Evolutionary conservation across 1,284 basidiomycete genomes (phyloP).

Genomic region (Moesziomyces parantarcticus): DNA sequence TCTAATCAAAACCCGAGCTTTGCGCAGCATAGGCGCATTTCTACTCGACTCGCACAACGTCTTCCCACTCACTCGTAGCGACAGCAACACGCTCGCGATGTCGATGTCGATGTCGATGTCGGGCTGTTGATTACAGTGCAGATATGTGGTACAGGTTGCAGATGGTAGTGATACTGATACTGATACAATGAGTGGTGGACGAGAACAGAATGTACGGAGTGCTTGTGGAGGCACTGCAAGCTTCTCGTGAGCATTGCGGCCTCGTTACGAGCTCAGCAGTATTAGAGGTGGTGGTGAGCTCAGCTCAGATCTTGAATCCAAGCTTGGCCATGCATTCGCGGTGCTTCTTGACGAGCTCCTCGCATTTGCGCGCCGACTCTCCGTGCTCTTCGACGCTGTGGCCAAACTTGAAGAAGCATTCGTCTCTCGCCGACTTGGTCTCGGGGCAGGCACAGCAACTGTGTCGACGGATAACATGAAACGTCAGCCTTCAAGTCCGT

Average conservation of each 20-base stretch:
- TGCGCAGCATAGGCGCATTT: too few species aligned
- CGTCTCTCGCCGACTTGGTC: constrained; percentile 88
- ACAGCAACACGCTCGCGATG: too few species aligned
- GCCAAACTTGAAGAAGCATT: constrained; percentile 83
- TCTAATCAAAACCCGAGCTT: constrained; percentile 19
- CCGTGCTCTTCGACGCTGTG: constrained; percentile 72
- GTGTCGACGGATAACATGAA: background rate
- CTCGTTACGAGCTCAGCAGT: background rate
- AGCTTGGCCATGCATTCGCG: constrained; percentile 85
- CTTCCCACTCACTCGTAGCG: too few species aligned
- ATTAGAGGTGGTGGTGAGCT: background rate
- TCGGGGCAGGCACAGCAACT: constrained; percentile 93
- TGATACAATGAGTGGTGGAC: constrained; percentile 23
- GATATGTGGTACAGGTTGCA: constrained; percentile 31
- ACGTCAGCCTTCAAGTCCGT: too few species aligned
- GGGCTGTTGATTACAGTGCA: constrained; percentile 3
- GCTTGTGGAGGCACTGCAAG: background rate
- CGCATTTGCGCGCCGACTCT: constrained; percentile 81
- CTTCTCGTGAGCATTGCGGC: too few species aligned
- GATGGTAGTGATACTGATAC: constrained; percentile 4
- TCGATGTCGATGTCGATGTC: too few species aligned
- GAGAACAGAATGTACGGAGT: background rate
- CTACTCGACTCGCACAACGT: too few species aligned
- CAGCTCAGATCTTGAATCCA: constrained; percentile 64
- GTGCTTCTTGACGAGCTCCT: constrained; percentile 81